Conservation (phyloP, 257 asterid genomes). For the Nicotiana obtusifolia region DNA sequence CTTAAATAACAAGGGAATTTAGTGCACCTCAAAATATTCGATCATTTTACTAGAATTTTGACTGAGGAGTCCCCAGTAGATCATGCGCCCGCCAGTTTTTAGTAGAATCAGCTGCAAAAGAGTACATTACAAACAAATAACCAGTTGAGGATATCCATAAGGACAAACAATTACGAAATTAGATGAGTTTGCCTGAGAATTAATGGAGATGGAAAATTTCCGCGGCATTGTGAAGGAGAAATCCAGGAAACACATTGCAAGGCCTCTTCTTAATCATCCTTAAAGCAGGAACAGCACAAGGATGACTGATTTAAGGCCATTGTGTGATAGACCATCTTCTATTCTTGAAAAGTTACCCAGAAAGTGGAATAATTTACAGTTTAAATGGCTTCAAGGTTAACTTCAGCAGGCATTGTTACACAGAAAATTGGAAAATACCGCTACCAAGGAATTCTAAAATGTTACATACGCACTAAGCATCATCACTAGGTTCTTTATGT, state of each 20-base stretch:
- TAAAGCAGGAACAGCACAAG: neutral
- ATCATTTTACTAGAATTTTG: conserved; percentile 41
- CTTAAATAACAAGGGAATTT: neutral
- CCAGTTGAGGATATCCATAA: neutral
- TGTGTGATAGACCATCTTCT: neutral
- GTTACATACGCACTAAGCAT: neutral
- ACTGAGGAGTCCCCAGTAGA: conserved; percentile 51
- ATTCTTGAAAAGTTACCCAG: neutral
- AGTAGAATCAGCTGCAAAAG: conserved; percentile 38
- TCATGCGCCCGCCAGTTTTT: conserved; percentile 51
- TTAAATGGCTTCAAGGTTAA: neutral
- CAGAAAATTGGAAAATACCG: neutral
- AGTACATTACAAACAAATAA: neutral
- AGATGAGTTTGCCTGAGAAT: neutral
- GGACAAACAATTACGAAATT: neutral
- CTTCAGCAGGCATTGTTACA: neutral
- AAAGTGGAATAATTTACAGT: neutral
- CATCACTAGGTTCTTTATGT: too few relatives aligned
- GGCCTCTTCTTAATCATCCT: neutral
- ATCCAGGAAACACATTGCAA: neutral
- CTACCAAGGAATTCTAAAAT: neutral
- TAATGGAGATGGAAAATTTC: neutral
- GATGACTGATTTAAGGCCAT: neutral
- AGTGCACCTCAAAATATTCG: conserved; percentile 55
- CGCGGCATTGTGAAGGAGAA: neutral